A percentile compares a stretch with the other conserved stretches of the same genome.
These are phyloP conservation scores for Kwoniella shivajii DNA, from an alignment of 1,284 basidiomycete genomes.

Conservation along the genomic window DNA sequence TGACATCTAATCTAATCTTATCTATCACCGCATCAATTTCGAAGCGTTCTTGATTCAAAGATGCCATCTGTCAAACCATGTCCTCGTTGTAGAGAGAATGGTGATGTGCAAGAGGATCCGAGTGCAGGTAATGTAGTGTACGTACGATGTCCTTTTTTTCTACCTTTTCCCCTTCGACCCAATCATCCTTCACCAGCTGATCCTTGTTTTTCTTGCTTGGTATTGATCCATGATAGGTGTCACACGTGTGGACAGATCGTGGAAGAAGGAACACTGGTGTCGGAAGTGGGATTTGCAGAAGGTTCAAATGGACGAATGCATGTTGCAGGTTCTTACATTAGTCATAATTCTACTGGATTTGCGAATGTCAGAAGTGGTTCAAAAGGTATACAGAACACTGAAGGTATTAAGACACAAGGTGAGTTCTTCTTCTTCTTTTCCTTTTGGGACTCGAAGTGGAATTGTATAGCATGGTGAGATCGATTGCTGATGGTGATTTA, in stretches of 20 bases:
- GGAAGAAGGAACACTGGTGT: conserved; percentile 93
- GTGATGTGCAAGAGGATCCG: conserved; percentile 35
- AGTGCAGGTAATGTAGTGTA: conserved; percentile 42
- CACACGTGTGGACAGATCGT: conserved; percentile 82
- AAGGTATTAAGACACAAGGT: conserved; percentile 47
- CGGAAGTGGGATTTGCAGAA: conserved; percentile 92
- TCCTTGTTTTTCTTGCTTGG: neutral
- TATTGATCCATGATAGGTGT: conserved; percentile 57
- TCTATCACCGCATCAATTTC: too few relatives aligned
- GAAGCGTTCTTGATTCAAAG: too few relatives aligned
- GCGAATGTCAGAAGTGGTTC: conserved; percentile 34
- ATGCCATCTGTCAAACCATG: conserved; percentile 28
- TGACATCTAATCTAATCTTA: too few relatives aligned
- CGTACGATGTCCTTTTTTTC: conserved; percentile 14
- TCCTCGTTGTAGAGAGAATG: conserved; percentile 30
- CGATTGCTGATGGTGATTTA: too few relatives aligned
- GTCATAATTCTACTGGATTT: conserved; percentile 68
- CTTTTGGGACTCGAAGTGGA: too few relatives aligned
- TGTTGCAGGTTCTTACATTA: conserved; percentile 94
- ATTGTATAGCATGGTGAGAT: too few relatives aligned
- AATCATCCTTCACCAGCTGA: neutral
- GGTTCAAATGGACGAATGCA: conserved; percentile 88
- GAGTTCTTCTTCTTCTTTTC: conserved; percentile 11
- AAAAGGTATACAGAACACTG: conserved; percentile 29
- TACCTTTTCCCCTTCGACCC: neutral